Percentiles rank a stretch among this genome's conserved stretches.
These are phyloP conservation scores for Davidsoniella eucalypti DNA, from an alignment of 2,329 filamentous ascomycete species.

Conservation along the genomic window DNA sequence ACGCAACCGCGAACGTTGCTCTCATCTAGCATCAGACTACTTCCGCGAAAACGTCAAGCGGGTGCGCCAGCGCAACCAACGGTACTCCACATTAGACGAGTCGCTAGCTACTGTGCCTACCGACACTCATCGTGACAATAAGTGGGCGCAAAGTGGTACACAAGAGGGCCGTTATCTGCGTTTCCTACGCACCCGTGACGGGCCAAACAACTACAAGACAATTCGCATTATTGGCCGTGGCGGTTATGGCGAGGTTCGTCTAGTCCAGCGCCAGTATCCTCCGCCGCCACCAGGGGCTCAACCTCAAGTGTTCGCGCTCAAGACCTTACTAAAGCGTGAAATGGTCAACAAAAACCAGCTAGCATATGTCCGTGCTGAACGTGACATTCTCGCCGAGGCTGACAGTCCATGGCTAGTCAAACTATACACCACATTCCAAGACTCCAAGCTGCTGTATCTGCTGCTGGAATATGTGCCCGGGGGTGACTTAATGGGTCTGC, in stretches of 20 bases:
- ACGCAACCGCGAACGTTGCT: conserved; percentile 11
- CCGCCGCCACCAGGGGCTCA: conserved; percentile 28
- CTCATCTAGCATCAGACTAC: conserved; percentile 10
- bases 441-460: conserved; percentile 60
- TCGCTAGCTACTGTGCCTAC: conserved; percentile 1
- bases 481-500: conserved; percentile 70
- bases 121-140: conserved; percentile 5
- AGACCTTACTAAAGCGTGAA: conserved; percentile 62
- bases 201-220: conserved; percentile 55
- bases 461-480: conserved; percentile 70
- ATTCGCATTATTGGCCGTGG: conserved; percentile 69
- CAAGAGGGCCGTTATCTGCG: conserved; percentile 52
- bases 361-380: conserved; percentile 61
- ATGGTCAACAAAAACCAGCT: conserved; percentile 75
- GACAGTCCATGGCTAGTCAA: conserved; percentile 72
- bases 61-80: conserved; percentile 10
- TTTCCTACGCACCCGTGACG: conserved; percentile 55
- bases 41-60: conserved; percentile 12
- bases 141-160: conserved; percentile 9
- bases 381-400: conserved; percentile 64
- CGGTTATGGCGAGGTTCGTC: conserved; percentile 63
- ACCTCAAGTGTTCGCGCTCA: conserved; percentile 63
- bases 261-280: conserved; percentile 48
- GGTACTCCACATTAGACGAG: conserved; percentile 9
- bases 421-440: conserved; percentile 65